Percentiles rank a stretch among this genome's conserved stretches.
phyloP scores from a whole-genome alignment of 768 basidiomycete species.

The Hypholoma sublateritium region DNA sequence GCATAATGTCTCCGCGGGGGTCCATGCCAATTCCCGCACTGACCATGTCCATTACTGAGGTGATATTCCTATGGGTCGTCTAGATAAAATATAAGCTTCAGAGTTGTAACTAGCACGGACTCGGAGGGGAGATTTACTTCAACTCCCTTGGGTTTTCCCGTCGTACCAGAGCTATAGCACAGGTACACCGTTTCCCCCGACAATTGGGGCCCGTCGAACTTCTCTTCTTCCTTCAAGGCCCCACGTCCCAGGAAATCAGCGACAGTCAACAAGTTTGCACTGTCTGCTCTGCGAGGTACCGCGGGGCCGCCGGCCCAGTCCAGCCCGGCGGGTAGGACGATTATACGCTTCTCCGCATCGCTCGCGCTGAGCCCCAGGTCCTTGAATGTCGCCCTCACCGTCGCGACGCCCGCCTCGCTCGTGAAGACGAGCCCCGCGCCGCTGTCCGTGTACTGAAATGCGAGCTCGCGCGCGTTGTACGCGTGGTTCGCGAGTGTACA shows the following conservation, averaged over 20 bases:
- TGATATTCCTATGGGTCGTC: constrained; percentile 73
- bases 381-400: constrained; percentile 58
- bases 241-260: constrained; percentile 54
- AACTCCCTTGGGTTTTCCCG: constrained; percentile 75
- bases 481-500: constrained; percentile 74
- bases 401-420: constrained; percentile 57
- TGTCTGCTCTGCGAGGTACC: constrained; percentile 21
- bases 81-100: constrained; percentile 17
- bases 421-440: constrained; percentile 62
- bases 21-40: constrained; percentile 37
- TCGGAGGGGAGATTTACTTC: constrained; percentile 30
- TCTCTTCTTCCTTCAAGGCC: constrained; percentile 49
- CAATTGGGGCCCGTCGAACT: constrained; percentile 44
- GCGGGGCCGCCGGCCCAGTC: constrained; percentile 45
- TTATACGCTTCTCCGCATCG: constrained; percentile 52
- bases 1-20: constrained; percentile 45
- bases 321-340: constrained; percentile 53
- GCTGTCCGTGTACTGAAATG: constrained; percentile 70
- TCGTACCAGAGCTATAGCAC: constrained; percentile 66
- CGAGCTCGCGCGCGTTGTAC: constrained; percentile 69
- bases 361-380: constrained; percentile 42
- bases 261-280: constrained; percentile 35
- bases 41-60: constrained; percentile 54
- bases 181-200: constrained; percentile 62
- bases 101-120: background rate